phyloP scores from a whole-genome alignment of 2,329 filamentous ascomycete genomes.

The Penicillium italicum region DNA sequence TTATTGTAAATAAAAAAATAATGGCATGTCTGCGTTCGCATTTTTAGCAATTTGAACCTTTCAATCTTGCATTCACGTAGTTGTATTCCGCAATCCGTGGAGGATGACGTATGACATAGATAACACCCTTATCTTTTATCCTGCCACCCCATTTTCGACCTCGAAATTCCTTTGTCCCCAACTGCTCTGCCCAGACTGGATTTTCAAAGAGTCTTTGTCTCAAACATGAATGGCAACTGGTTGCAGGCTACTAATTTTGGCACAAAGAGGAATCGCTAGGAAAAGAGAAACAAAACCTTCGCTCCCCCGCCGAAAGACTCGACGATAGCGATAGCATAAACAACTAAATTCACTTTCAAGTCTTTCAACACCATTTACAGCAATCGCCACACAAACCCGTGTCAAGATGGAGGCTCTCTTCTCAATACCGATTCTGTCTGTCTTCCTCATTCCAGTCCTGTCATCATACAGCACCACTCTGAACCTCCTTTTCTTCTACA shows the following conservation, averaged over 20 bases:
- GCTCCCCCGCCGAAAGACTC: background rate
- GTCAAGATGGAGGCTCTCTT: conserved; percentile 53
- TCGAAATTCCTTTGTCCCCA: conserved; percentile 2
- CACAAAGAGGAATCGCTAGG: background rate
- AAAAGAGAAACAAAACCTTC: conserved; percentile 1
- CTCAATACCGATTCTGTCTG: conserved; percentile 29
- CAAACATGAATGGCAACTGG: background rate
- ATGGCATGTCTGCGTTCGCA: background rate
- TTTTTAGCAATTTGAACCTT: background rate
- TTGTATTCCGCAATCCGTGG: background rate
- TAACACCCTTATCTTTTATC: conserved; percentile 8
- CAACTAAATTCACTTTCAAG: background rate
- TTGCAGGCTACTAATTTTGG: background rate
- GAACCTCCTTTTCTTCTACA: conserved; percentile 83
- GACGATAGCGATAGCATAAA: background rate
- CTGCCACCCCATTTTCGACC: conserved; percentile 14
- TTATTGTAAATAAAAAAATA: conserved; percentile 2
- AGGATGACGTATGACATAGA: conserved; percentile 26
- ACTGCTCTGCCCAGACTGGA: background rate
- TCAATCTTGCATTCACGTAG: background rate
- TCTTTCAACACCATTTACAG: background rate
- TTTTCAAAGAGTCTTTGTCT: background rate
- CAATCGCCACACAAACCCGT: background rate
- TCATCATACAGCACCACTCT: conserved; percentile 73
- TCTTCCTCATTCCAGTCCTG: conserved; percentile 36